These are phyloP conservation scores for Vigna unguiculata DNA, from an alignment of 306 rosid genomes.

Conservation along the genomic window DNA sequence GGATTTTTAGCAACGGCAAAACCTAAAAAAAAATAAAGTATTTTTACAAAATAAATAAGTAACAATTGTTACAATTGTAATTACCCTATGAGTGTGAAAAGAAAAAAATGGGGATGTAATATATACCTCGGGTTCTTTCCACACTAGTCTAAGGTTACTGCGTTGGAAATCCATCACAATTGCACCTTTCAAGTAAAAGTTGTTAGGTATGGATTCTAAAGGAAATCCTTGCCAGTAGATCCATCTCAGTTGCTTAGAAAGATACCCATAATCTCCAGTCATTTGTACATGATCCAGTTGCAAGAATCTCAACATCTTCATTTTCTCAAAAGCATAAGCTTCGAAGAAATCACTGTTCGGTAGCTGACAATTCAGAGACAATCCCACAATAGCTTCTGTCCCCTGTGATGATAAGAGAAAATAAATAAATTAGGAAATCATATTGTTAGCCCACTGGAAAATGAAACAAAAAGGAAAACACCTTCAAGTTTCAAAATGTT, in stretches of 20 bases:
- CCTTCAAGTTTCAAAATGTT: slow-evolving; percentile 3
- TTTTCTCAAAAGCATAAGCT: not conserved
- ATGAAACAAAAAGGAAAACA: not conserved
- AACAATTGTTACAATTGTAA: not conserved
- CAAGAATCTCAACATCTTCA: not conserved
- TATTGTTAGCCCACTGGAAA: not conserved
- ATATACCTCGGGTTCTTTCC: slow-evolving; percentile 47
- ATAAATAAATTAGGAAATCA: not conserved
- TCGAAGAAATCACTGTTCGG: not conserved
- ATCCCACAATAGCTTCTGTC: not conserved
- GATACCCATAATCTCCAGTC: not conserved
- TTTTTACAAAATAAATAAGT: slow-evolving; percentile 10
- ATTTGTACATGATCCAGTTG: not conserved
- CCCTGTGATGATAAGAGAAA: not conserved
- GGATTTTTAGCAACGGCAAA: not conserved
- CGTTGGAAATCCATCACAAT: slow-evolving; percentile 43
- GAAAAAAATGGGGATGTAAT: not conserved
- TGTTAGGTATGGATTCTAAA: slow-evolving; percentile 31
- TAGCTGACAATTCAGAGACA: not conserved
- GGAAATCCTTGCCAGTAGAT: slow-evolving; percentile 40
- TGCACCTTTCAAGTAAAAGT: slow-evolving; percentile 2
- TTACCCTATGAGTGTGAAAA: not conserved
- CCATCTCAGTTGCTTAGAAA: slow-evolving; percentile 1
- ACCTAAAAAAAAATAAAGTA: not conserved
- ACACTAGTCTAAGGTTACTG: slow-evolving; percentile 42